Evolutionary conservation across 768 basidiomycete genomes (phyloP).

Genomic region (Hypholoma sublateritium): DNA sequence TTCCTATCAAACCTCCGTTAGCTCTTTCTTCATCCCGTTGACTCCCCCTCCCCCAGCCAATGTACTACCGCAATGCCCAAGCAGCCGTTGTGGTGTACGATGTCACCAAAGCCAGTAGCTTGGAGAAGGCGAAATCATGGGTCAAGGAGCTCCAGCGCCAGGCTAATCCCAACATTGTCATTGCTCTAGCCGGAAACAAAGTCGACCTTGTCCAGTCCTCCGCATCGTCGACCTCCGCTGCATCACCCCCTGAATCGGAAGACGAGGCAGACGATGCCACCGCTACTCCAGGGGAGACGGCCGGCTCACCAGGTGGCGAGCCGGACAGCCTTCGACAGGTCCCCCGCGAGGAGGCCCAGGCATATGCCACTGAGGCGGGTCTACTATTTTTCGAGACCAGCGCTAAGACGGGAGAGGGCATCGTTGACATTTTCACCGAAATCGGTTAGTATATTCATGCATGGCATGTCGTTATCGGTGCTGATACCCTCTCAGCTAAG

Average conservation of each 20-base stretch:
- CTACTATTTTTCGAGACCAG: conserved; percentile 96
- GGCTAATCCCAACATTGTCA: conserved; percentile 98
- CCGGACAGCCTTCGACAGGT: conserved; percentile 85
- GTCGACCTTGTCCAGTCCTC: conserved; percentile 83
- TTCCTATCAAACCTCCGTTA: conserved; percentile 15
- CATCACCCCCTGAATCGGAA: conserved; percentile 67
- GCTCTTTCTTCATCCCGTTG: conserved; percentile 7
- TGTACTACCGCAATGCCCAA: conserved; percentile 99
- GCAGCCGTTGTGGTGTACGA: conserved; percentile 99
- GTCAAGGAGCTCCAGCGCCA: conserved; percentile 99
- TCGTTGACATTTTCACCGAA: conserved; percentile 97
- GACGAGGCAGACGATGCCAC: conserved; percentile 94
- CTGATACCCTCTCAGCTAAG: conserved; percentile 40
- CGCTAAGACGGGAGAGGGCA: conserved; percentile 94
- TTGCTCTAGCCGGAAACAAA: conserved; percentile 98
- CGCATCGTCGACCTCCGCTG: conserved; percentile 44
- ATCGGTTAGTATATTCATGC: conserved; percentile 67
- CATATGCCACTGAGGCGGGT: conserved; percentile 94
- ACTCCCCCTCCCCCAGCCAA: conserved; percentile 57
- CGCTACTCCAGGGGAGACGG: conserved; percentile 74
- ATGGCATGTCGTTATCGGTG: not conserved
- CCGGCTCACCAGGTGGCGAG: conserved; percentile 50
- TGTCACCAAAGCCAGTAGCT: conserved; percentile 90
- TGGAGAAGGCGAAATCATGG: conserved; percentile 99
- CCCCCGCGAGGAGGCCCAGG: conserved; percentile 91